A percentile compares a stretch with the other conserved stretches of the same genome.
Conservation (phyloP, 129 eudicot genomes). For the Flaveria sonorensis region DNA sequence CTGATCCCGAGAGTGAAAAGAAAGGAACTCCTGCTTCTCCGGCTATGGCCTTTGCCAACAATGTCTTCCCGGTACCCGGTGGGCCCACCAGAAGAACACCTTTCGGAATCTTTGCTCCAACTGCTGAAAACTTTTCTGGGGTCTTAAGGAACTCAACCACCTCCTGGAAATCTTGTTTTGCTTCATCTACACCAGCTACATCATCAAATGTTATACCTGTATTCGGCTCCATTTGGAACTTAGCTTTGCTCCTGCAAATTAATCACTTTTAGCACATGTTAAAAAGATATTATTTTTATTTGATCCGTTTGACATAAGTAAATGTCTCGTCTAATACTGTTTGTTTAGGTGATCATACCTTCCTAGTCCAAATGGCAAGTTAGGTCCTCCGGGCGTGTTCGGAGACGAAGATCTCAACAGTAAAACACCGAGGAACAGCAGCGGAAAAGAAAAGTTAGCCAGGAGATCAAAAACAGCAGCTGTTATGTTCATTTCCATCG, state of each 20-base stretch:
- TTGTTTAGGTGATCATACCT: conserved; percentile 44
- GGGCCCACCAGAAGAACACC: conserved; percentile 84
- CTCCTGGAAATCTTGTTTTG: conserved; percentile 81
- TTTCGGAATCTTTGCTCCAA: conserved; percentile 80
- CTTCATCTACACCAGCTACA: conserved; percentile 88
- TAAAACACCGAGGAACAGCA: conserved; percentile 57
- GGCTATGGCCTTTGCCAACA: conserved; percentile 83
- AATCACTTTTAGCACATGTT: neutral
- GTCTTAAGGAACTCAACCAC: conserved; percentile 73
- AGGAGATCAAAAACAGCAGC: conserved; percentile 54
- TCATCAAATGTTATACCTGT: conserved; percentile 77
- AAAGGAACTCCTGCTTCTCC: conserved; percentile 93
- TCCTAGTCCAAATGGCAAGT: conserved; percentile 77
- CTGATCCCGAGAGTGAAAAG: conserved; percentile 70
- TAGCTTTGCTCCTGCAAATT: conserved; percentile 73
- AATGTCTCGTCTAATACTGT: neutral
- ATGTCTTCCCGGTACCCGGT: conserved; percentile 90
- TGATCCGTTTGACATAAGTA: neutral
- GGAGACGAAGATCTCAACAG: conserved; percentile 51
- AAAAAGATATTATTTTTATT: neutral
- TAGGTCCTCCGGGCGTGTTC: conserved; percentile 69
- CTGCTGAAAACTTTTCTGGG: conserved; percentile 68
- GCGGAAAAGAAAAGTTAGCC: conserved; percentile 72
- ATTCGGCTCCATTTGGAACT: conserved; percentile 83
- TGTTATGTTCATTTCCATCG: conserved; percentile 38